Conservation (phyloP, 441 rosid species). For the Theobroma grandiflorum region DNA sequence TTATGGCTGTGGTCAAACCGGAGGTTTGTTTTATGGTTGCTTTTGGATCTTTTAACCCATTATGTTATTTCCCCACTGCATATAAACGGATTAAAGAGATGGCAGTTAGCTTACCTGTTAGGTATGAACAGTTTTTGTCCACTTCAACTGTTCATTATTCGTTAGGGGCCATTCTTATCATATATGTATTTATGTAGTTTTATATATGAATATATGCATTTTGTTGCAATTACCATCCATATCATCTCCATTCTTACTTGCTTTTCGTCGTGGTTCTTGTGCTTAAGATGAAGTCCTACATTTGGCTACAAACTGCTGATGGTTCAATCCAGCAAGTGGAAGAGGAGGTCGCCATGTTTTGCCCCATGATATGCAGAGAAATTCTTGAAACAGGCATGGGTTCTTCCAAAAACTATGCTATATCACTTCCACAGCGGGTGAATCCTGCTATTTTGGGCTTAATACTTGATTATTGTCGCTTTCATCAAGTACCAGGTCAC, state of each 20-base stretch:
- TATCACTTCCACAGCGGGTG: conserved; percentile 70
- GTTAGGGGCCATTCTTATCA: neutral
- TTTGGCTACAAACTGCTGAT: conserved; percentile 79
- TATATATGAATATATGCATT: neutral
- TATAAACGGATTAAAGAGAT: neutral
- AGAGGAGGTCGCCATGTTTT: conserved; percentile 80
- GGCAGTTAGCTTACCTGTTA: neutral
- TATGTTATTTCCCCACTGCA: neutral
- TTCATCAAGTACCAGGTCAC: conserved; percentile 74
- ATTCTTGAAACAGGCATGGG: conserved; percentile 66
- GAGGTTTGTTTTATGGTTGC: conserved; percentile 45
- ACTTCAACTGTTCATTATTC: neutral
- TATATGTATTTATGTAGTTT: neutral
- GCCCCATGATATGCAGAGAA: conserved; percentile 72
- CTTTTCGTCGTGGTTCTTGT: conserved; percentile 14
- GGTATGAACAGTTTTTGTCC: neutral
- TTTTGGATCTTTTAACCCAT: neutral
- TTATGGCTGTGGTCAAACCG: conserved; percentile 60
- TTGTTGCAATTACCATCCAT: conserved; percentile 7
- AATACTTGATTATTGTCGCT: conserved; percentile 73
- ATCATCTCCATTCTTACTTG: conserved; percentile 10
- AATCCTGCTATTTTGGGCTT: conserved; percentile 61
- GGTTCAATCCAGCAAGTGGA: conserved; percentile 81
- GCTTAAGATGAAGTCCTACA: conserved; percentile 65
- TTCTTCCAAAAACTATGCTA: conserved; percentile 70